Base-by-base conservation (phyloP, 495 filamentous ascomycete species). In the Echria macrotheca region DNA sequence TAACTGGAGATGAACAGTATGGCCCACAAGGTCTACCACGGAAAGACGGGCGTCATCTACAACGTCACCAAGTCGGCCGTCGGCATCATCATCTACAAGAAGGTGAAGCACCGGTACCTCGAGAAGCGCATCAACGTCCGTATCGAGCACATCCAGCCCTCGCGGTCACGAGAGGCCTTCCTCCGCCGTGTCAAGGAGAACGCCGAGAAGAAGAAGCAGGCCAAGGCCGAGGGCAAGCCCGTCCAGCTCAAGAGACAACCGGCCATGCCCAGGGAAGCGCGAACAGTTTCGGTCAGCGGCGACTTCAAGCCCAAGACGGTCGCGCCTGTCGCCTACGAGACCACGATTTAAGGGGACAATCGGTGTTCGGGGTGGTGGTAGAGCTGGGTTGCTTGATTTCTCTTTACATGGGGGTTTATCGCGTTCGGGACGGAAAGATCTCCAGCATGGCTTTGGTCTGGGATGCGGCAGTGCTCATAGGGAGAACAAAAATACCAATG, bases 91-190 rank as follows among this genome's bases (percentile, higher is more conserved):
- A 85, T 98, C 71, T 91, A 96, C 86, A 95, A 95, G 83, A 84
- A 87, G 67, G 93, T 98, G 69, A 84, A 86, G 76, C 90, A 96
- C 82, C 87, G 93, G 58, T 97, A 95, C 82, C 76, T 98, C 68
- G 93, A 97, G 86, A 97, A 98, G 87, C 91, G 93, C 69, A 80
- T 98, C 77, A 96, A 93, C 80, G 79, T 98, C 75, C 89, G 93
- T 68, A 78, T 97, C 73, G 93, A 98, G 84, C 93, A 98, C 84
- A 81, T 97, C 75, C 80, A 78, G 67, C 85, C 84, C 62, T 96
- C 91, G 60, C 85, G 91, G 66, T 95, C 89, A 65, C 81, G 93
- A 63, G 89, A 96, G 57, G 91, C 89, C 65, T 97, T 97, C 81
- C 77, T 98, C 67, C 84, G 80, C 71, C 86, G 93, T 61, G 93